Evolutionary conservation across 345 rosid species (phyloP), one percentile per base, ranked within the genome.

Genomic region (Gossypium rotundifolium): DNA sequence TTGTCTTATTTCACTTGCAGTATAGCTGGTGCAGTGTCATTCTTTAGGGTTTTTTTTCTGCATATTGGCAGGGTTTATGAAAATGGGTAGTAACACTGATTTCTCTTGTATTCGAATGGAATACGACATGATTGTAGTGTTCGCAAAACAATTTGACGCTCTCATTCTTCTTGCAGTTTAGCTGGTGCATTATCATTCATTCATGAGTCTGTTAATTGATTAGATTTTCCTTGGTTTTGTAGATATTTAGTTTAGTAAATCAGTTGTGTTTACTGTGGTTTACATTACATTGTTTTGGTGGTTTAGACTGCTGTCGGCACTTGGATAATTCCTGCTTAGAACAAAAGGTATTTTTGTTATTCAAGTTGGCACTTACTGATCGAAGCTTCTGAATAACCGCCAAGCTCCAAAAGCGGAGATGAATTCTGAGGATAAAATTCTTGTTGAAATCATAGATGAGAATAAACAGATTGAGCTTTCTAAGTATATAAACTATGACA

Each of bases 361-460:
- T 64, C 51, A 46, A 22, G 61, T 65, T 27, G 17, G 33, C 18
- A n/a, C 22, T 7, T 42, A 20, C 10, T 7, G 12, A n/a, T 11
- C 45, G 52, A 46, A 40, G 17, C 64, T 52, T 42, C 53, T 54
- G 11, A 45, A 70, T 46, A 57, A 42, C 60, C 29, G 5, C 33
- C 0, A 27, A 71, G 65, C 44, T 70, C 16, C 27, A 4, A 12
- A 49, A 55, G 17, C 20, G 12, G 65, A 74, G 76, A 90, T 86
- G 96, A 81, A 83, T 49, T 69, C 66, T 13, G 93, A 84, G 45
- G 94, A 86, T 78, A 86, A 77, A 59, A 87, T 77, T 66, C 87
- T 87, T 12, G 80, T 92, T 23, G 91, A 87, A 54, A 88, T 92
- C 69, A 78, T 92, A 72, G 91, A 88, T 80, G 95, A 86, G 80